Conservation (phyloP, 345 rosid genomes). For the Arabidopsis suecica region DNA sequence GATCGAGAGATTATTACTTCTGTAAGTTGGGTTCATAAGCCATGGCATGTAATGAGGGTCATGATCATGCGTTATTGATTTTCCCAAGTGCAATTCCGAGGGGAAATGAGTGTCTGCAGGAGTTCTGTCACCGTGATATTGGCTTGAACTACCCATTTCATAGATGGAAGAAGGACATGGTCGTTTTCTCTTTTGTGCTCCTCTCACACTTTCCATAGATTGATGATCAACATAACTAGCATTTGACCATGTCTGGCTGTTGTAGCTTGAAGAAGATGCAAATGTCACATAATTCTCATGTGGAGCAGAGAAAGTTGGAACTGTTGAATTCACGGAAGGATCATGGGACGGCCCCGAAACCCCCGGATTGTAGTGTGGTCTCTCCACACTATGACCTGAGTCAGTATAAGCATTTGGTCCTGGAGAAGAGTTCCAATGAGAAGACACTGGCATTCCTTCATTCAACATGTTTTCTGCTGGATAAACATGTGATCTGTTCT, state of each 20-base stretch:
- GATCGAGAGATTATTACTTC: slow-evolving; percentile 56
- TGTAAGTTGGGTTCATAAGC: slow-evolving; percentile 52
- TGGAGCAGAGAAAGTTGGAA: slow-evolving; percentile 53
- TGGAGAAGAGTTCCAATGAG: slow-evolving; percentile 68
- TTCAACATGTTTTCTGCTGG: slow-evolving; percentile 57
- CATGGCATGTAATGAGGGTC: slow-evolving; percentile 59
- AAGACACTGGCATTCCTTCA: slow-evolving; percentile 59
- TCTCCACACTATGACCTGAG: slow-evolving; percentile 55
- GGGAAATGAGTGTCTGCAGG: slow-evolving; percentile 65
- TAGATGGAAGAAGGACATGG: slow-evolving; percentile 66
- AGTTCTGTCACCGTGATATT: slow-evolving; percentile 60
- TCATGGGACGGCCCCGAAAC: slow-evolving; percentile 58
- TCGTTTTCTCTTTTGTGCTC: slow-evolving; percentile 76
- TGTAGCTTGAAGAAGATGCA: slow-evolving; percentile 68
- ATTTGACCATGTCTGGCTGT: slow-evolving; percentile 60
- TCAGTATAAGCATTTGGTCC: slow-evolving; percentile 61
- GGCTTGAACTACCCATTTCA: slow-evolving; percentile 78
- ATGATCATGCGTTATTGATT: slow-evolving; percentile 48
- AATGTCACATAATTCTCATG: slow-evolving; percentile 58
- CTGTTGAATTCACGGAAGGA: slow-evolving; percentile 51
- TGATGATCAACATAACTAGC: slow-evolving; percentile 63
- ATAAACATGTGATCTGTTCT: slow-evolving; percentile 56
- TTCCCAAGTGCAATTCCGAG: slow-evolving; percentile 59
- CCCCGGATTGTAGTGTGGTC: slow-evolving; percentile 62
- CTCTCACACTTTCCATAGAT: slow-evolving; percentile 60